Evolutionary conservation across 73 alveolate genomes (phyloP).

Genomic region (Blepharisma japonicum): DNA sequence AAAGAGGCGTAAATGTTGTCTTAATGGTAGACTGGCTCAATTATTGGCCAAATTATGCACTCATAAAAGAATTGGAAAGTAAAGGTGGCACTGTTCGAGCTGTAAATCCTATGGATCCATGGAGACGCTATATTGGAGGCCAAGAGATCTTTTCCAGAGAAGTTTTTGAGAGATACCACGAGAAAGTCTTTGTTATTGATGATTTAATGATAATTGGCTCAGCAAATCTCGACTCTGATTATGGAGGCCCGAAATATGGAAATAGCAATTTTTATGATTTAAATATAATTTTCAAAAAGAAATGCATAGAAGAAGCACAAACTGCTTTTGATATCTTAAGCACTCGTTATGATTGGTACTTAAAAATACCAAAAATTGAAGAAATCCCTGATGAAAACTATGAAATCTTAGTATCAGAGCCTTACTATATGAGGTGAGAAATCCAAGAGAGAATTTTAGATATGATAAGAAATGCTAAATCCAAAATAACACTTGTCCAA

Average conservation of each 20-base stretch:
- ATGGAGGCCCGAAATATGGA: conserved; percentile 43
- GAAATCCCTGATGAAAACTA: not conserved
- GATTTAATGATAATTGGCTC: conserved; percentile 47
- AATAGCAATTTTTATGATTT: conserved; percentile 43
- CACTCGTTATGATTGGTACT: not conserved
- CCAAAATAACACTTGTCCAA: conserved; percentile 36
- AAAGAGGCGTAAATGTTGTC: conserved; percentile 46
- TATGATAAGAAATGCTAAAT: conserved; percentile 33
- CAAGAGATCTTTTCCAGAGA: conserved; percentile 30
- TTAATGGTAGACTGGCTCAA: conserved; percentile 35
- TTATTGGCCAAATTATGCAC: not conserved
- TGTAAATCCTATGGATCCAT: conserved; percentile 32
- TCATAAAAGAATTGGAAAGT: conserved; percentile 12
- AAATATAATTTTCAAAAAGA: conserved; percentile 28
- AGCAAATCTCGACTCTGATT: conserved; percentile 45
- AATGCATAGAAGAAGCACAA: conserved; percentile 23
- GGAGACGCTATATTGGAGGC: conserved; percentile 18
- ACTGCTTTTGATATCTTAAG: not conserved
- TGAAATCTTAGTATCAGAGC: conserved; percentile 3
- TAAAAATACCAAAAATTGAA: not conserved
- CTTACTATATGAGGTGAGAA: conserved; percentile 1
- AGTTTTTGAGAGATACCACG: conserved; percentile 43
- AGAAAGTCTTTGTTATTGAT: conserved; percentile 47
- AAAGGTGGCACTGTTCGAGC: conserved; percentile 35
- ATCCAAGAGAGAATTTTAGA: conserved; percentile 37